phyloP scores from a whole-genome alignment of 129 eudicot genomes.

The Arctium lappa region DNA sequence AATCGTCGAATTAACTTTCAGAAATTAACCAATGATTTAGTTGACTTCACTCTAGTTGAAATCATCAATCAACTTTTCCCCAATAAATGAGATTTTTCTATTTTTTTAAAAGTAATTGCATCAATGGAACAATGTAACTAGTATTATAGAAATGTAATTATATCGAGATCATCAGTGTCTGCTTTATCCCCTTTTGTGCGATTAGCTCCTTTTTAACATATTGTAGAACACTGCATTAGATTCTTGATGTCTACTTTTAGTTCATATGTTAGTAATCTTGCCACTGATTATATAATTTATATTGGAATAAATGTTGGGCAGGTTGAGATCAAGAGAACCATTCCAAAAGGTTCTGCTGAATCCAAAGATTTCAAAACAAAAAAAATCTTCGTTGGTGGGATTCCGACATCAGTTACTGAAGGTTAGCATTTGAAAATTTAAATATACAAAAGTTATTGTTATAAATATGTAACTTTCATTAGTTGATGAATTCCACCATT shows the following conservation, averaged over 20 bases:
- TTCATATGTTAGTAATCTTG: not conserved
- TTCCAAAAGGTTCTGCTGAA: slow-evolving; percentile 87
- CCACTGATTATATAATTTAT: slow-evolving; percentile 15
- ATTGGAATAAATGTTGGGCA: not conserved
- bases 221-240: not conserved
- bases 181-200: not conserved
- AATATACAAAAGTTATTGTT: not conserved
- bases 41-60: not conserved
- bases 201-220: not conserved
- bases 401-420: slow-evolving; percentile 75
- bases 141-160: not conserved
- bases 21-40: too few relatives aligned
- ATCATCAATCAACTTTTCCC: not conserved
- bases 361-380: slow-evolving; percentile 87
- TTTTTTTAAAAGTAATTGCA: not conserved
- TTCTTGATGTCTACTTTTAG: not conserved
- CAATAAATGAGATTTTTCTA: not conserved
- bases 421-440: slow-evolving; percentile 40
- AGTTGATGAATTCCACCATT: not conserved
- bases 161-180: not conserved
- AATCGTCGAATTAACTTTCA: too few relatives aligned
- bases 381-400: slow-evolving; percentile 95
- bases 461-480: not conserved
- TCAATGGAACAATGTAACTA: not conserved
- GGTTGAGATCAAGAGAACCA: slow-evolving; percentile 86